Conservation (phyloP, 164 flowering plant genomes). For the Pachysandra terminalis region DNA sequence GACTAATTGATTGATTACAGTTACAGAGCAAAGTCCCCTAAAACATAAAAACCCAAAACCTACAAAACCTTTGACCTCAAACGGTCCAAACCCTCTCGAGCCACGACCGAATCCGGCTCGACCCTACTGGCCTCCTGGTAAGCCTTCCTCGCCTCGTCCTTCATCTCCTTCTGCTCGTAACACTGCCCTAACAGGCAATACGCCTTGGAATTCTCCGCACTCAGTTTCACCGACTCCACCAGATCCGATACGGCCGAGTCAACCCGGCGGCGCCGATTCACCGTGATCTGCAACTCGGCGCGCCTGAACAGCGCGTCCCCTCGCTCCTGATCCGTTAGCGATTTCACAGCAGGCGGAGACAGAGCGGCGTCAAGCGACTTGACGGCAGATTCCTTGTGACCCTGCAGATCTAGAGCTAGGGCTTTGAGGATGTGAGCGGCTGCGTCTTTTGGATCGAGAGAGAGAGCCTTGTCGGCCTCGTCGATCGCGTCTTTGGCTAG, state of each 20-base stretch:
- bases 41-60: too few relatives aligned
- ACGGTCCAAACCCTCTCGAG: slow-evolving; percentile 45
- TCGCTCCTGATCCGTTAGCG: slow-evolving; percentile 44
- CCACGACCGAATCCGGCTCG: slow-evolving; percentile 29
- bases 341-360: slow-evolving; percentile 53
- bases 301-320: slow-evolving; percentile 74
- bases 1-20: too few relatives aligned
- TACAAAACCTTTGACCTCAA: slow-evolving; percentile 11
- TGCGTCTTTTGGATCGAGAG: slow-evolving; percentile 76
- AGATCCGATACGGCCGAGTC: slow-evolving; percentile 67
- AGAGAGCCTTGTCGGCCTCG: slow-evolving; percentile 67
- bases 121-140: slow-evolving; percentile 43
- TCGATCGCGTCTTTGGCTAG: slow-evolving; percentile 50
- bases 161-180: slow-evolving; percentile 59
- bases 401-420: slow-evolving; percentile 62
- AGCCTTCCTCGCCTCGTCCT: slow-evolving; percentile 53
- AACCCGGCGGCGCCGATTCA: slow-evolving; percentile 35
- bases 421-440: slow-evolving; percentile 82
- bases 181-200: slow-evolving; percentile 64
- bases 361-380: slow-evolving; percentile 65
- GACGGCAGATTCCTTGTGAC: slow-evolving; percentile 58
- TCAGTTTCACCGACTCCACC: slow-evolving; percentile 47
- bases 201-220: slow-evolving; percentile 42
- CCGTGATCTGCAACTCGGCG: slow-evolving; percentile 58
- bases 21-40: too few relatives aligned